Percentiles rank a stretch among this genome's conserved stretches.
phyloP scores from a whole-genome alignment of 345 rosid species.

The Raphanus sativus region DNA sequence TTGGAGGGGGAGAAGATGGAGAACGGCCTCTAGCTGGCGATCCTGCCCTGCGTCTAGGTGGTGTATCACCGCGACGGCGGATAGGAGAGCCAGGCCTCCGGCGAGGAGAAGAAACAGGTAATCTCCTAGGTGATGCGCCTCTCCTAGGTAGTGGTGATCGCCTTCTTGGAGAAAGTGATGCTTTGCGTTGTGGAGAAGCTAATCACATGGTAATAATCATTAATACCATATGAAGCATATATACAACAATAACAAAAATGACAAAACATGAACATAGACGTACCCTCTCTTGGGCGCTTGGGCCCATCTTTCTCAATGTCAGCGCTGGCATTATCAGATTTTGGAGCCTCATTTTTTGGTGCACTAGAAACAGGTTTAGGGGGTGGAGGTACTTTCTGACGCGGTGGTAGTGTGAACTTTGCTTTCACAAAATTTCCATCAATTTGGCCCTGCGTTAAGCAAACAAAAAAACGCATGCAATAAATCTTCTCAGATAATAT shows the following conservation, averaged over 20 bases:
- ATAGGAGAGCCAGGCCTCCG: constrained; percentile 68
- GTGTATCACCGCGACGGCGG: constrained; percentile 72
- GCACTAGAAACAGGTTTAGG: constrained; percentile 56
- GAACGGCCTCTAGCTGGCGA: constrained; percentile 38
- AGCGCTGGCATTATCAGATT: constrained; percentile 50
- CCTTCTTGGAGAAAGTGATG: constrained; percentile 66
- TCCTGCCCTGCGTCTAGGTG: constrained; percentile 61
- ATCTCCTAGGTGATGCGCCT: constrained; percentile 83
- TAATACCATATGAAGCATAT: constrained; percentile 19
- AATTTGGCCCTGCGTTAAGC: constrained; percentile 77
- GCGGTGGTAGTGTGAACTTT: constrained; percentile 69
- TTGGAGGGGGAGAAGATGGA: constrained; percentile 55
- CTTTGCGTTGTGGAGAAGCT: constrained; percentile 77
- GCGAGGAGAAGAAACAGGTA: constrained; percentile 72
- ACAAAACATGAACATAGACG: constrained; percentile 4
- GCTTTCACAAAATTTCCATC: constrained; percentile 91
- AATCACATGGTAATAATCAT: constrained; percentile 8
- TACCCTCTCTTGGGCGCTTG: constrained; percentile 67
- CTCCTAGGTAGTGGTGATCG: constrained; percentile 87
- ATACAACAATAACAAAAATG: background rate
- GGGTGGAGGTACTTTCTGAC: constrained; percentile 71
- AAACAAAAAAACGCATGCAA: constrained; percentile 22
- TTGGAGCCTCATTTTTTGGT: constrained; percentile 62
- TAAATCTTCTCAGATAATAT: background rate
- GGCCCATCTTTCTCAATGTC: constrained; percentile 72